Evolutionary conservation across 306 rosid species (phyloP), one percentile per base, ranked within the genome.

Genomic region (Ammopiptanthus mongolicus): DNA sequence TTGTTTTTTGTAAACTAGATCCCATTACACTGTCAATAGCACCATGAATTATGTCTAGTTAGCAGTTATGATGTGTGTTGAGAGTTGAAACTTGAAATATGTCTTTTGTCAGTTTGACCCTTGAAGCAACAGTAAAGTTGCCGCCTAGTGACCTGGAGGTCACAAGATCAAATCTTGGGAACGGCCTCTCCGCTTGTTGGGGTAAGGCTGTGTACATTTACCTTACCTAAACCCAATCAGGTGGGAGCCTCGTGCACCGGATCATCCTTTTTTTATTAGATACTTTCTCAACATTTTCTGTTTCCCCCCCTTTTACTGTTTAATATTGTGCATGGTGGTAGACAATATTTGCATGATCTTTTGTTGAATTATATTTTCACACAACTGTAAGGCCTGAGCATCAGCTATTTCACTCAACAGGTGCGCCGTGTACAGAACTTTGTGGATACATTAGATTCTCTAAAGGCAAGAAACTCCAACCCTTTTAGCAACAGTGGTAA

Each of bases 351-450:
- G 13, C 44, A 39, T 39, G 11, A 2, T 39, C 44, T 44, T 11
- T 44, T 11, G 13, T 44, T 44, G 50, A 15, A 44, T 12, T 44
- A 18, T 46, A 17, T 48, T 18, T 36, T 13, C 36, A 17, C 41
- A 22, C 41, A 29, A 53, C 56, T 74, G 13, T 69, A 65, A 78
- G 47, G 36, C 46, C 69, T 66, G 25, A 79, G 70, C 73, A 47
- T 17, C 12, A 53, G 34, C 79, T 78, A 23, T 36, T 31, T 57
- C 21, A 19, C 31, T 76, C 17, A 51, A 74, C 89, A 91, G 98
- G 97, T 94, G 28, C 87, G 83, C 3, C 93, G 94, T 11, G 88
- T 91, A 77, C 98, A 91, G 90, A 78, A 83, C 65, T 76, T 81
- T 0, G 97, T 93, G 64, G 97, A 93, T 75, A 66, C 74, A 4